phyloP scores from a whole-genome alignment of 108 stramenopile genomes.

The Fragilariopsis cylindrus region DNA sequence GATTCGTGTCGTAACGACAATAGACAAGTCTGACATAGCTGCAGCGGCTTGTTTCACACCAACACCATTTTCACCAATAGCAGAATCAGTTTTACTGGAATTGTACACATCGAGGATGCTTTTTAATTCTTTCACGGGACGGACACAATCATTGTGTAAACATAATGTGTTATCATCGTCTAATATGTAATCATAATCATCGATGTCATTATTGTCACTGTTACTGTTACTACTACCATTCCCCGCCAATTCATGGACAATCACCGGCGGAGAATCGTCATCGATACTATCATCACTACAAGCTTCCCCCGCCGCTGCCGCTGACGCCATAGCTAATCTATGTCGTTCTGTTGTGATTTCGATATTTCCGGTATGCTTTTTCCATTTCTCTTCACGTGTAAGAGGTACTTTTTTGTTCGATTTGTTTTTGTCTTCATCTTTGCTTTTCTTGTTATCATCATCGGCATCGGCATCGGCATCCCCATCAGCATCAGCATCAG shows the following conservation, averaged over 20 bases:
- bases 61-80: slow-evolving; percentile 75
- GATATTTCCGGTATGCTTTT: slow-evolving; percentile 12
- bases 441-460: background rate
- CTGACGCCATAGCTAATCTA: background rate
- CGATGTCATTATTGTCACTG: background rate
- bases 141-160: slow-evolving; percentile 37
- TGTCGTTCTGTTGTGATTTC: slow-evolving; percentile 10
- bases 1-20: slow-evolving; percentile 32
- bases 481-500: slow-evolving; percentile 2
- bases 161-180: slow-evolving; percentile 15
- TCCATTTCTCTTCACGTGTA: slow-evolving; percentile 4
- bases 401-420: background rate
- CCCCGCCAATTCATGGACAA: slow-evolving; percentile 1
- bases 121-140: slow-evolving; percentile 32
- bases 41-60: slow-evolving; percentile 69
- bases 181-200: slow-evolving; percentile 1
- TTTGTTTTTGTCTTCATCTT: background rate
- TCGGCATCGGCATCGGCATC: slow-evolving; percentile 5
- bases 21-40: slow-evolving; percentile 39
- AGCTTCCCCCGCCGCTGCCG: too few species aligned
- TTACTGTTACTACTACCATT: background rate
- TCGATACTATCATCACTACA: background rate
- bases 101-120: slow-evolving; percentile 52
- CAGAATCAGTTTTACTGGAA: slow-evolving; percentile 40
- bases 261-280: background rate